These are phyloP conservation scores for Botrytis paeoniae DNA, from an alignment of 2,329 filamentous ascomycete genomes.

Conservation along the genomic window DNA sequence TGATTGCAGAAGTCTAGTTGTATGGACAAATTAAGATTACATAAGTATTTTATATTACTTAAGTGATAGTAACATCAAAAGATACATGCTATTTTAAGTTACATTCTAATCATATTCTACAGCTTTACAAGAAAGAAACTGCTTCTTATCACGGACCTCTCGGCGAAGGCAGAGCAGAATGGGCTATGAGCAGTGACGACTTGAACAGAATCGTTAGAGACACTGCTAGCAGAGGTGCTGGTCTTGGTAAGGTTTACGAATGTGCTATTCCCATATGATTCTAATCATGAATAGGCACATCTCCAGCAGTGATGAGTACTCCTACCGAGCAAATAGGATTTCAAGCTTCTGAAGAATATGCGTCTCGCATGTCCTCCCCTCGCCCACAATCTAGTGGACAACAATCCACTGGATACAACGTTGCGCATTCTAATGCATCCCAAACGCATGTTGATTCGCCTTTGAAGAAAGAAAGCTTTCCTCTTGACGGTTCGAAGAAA, in stretches of 20 bases:
- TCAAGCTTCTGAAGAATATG: conserved; percentile 80
- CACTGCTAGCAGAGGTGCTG: conserved; percentile 54
- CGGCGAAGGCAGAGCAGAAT: conserved; percentile 60
- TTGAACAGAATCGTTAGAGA: conserved; percentile 85
- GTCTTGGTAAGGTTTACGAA: conserved; percentile 46
- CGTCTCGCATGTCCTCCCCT: conserved; percentile 71
- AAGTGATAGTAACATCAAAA: background rate
- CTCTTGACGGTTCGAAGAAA: conserved; percentile 33
- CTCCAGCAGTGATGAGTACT: conserved; percentile 62
- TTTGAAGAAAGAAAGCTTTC: conserved; percentile 47
- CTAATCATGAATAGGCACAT: conserved; percentile 54
- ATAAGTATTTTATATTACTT: background rate
- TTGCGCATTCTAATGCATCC: conserved; percentile 45
- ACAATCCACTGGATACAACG: conserved; percentile 33
- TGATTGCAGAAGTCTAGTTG: background rate
- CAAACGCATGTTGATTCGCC: conserved; percentile 42
- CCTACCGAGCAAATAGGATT: conserved; percentile 91
- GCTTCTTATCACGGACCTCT: conserved; percentile 45
- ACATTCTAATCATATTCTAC: conserved; percentile 11
- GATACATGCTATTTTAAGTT: background rate
- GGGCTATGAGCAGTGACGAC: conserved; percentile 84
- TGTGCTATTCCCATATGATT: conserved; percentile 25
- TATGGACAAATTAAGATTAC: too few species aligned
- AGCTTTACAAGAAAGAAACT: conserved; percentile 66
- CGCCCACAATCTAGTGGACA: conserved; percentile 45